Base-by-base conservation (phyloP, 805 yeast genomes). In the Candida insectorum region DNA sequence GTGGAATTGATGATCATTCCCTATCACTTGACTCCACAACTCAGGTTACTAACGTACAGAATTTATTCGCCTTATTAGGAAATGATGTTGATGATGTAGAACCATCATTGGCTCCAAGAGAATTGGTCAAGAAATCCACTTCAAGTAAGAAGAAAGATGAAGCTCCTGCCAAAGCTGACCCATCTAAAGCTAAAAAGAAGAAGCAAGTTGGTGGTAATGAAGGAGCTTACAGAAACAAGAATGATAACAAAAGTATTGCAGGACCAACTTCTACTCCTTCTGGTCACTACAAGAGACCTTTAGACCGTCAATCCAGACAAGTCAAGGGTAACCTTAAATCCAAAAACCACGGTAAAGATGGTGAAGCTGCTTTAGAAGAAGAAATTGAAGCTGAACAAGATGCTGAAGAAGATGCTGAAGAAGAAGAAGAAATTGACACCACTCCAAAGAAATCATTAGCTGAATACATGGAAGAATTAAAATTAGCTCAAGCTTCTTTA, bases 71-170 rank as follows among this genome's bases (percentile, higher is more conserved):
- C 66, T 76, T 84, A 65, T 74, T 85, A 72, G 93, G 84, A 64
- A 85, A 85, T 79, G 95, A 85, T 73, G 85, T 84, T 53, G 89
- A 84, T 61, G 94, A 81, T 66, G 83, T 78, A 54, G 75, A 71
- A 56, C 77, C 76, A 44, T 60, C 63, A 36, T 58, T 69, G 23
- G 62, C 74, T 48, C 79, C 85, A 58, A 81, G 68, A 72, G 94
- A 85, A 66, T 61, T 85, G 47, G 93, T 83, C 60, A 86, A 81
- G 78, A 76, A 79, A 71, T 66, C 67, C 66, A 81, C 91, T 51
- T 79, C 95, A 43, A 81, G 93, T 57, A 87, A 84, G 78, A 89
- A 89, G 76, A 63, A 79, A 42, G 95, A 85, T 59, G 79, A 69
- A 42, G 78, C 93, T 41, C 89, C 93, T 55, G 75, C 89, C 49